Evolutionary conservation across 2,329 filamentous ascomycete genomes (phyloP), one percentile per base, ranked within the genome.

Genomic region (Fusarium marasasianum): DNA sequence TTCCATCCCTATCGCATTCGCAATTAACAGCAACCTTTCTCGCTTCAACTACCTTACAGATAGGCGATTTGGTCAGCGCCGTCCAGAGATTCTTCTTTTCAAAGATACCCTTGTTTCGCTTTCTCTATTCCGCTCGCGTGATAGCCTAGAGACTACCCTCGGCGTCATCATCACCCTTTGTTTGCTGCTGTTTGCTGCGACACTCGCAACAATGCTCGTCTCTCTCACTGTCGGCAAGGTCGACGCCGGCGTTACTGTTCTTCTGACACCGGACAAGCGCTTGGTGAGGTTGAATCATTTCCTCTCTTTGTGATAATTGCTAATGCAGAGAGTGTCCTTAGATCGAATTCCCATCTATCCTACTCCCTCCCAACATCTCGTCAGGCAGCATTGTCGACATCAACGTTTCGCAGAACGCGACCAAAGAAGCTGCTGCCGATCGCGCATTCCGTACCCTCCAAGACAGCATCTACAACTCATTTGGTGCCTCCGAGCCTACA

Each of bases 161-260:
- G 50, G 63, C 50, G 51, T 56, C 50, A 43, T 61, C 54, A 38
- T 55, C 47, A 22, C 62, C 45, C 63, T 74, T 62, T 37, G 41
- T 59, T 64, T 50, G 54, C 73, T 75, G 69, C 71, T 37, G 41
- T 59, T 64, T 45, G 54, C 73, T 75, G 69, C 71, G 63, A 72
- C 61, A 57, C 33, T 33, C 57, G 63, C 62, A 77, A 88, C 82
- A 57, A 98, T 99, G 96, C 89, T 98, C 81, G 94, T 99, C 85
- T 98, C 96, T 76, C 89, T 99, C 82, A 98, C 96, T 57, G 96
- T 99, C 84, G 96, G 96, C 87, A 99, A 99, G 87, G 96, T 99
- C 85, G 96, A 99, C 85, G 96, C 96, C 80, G 96, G 96, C 84
- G 96, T 99, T 81, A 97, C 96, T 56, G 96, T 99, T 72, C 92